These are phyloP conservation scores for Leccinum subtestaceum DNA, from an alignment of 768 basidiomycete species.

Conservation along the genomic window DNA sequence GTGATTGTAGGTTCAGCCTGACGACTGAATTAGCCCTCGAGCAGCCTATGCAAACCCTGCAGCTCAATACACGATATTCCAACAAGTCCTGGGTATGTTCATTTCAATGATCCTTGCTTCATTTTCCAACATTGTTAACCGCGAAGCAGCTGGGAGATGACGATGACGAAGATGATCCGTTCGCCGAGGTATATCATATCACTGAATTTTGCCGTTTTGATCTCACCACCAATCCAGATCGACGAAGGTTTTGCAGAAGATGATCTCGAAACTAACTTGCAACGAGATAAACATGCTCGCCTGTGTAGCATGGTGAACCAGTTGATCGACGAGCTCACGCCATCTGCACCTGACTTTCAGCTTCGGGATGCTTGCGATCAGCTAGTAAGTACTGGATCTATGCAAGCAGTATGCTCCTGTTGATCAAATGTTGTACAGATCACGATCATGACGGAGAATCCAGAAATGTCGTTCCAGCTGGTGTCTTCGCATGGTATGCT, in stretches of 20 bases:
- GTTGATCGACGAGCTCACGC: slow-evolving; percentile 83
- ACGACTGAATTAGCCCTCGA: slow-evolving; percentile 43
- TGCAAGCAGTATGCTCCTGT: background rate
- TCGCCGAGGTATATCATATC: slow-evolving; percentile 67
- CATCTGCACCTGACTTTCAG: slow-evolving; percentile 77
- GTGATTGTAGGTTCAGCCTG: background rate
- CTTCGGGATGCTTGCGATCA: slow-evolving; percentile 85
- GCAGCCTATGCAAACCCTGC: slow-evolving; percentile 68
- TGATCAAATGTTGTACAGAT: slow-evolving; percentile 46
- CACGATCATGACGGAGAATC: slow-evolving; percentile 68
- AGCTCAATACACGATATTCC: slow-evolving; percentile 82
- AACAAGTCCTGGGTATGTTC: slow-evolving; percentile 81
- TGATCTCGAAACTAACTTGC: slow-evolving; percentile 87
- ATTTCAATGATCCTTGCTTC: slow-evolving; percentile 7
- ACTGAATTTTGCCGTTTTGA: background rate
- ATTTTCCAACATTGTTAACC: background rate
- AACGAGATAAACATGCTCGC: slow-evolving; percentile 90
- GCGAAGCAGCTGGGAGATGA: slow-evolving; percentile 67
- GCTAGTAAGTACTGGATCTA: slow-evolving; percentile 50
- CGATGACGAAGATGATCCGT: slow-evolving; percentile 92
- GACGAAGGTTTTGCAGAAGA: slow-evolving; percentile 92
- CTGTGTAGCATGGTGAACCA: slow-evolving; percentile 78
- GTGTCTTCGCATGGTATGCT: slow-evolving; percentile 94
- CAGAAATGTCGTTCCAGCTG: slow-evolving; percentile 85
- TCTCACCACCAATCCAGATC: slow-evolving; percentile 47